Conservation (phyloP, 148 eudicot genomes). For the Tetragonia tetragonoides region DNA sequence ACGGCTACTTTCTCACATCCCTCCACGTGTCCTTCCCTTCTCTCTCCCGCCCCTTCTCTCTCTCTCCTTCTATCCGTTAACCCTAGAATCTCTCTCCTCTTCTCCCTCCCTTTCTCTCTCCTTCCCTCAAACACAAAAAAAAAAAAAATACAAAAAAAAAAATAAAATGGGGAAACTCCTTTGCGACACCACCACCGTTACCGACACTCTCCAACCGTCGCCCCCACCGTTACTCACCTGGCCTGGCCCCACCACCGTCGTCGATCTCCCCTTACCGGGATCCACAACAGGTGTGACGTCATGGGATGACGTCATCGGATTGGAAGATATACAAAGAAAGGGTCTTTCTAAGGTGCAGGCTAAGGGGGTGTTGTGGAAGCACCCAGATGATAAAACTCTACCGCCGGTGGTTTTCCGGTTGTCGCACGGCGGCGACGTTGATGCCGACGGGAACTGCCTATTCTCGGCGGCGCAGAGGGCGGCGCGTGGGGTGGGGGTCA, state of each 20-base stretch:
- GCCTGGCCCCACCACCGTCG: slow-evolving; percentile 46
- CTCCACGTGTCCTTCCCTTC: slow-evolving; percentile 4
- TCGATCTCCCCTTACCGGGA: slow-evolving; percentile 16
- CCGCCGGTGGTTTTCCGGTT: slow-evolving; percentile 56
- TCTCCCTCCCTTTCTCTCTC: slow-evolving; percentile 22
- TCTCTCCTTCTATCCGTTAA: slow-evolving; percentile 51
- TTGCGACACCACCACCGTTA: slow-evolving; percentile 50
- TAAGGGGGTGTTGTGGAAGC: slow-evolving; percentile 82
- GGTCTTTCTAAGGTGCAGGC: slow-evolving; percentile 42
- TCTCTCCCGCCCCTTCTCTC: slow-evolving; percentile 24
- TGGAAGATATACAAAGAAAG: slow-evolving; percentile 59
- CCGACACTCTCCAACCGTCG: slow-evolving; percentile 32
- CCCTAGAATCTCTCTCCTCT: slow-evolving; percentile 39
- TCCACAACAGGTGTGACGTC: slow-evolving; percentile 17
- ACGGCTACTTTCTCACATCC: background rate
- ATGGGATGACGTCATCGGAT: slow-evolving; percentile 70
- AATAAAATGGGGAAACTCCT: slow-evolving; percentile 71
- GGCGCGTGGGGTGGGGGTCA: background rate
- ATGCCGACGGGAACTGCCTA: slow-evolving; percentile 82
- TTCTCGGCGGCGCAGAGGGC: slow-evolving; percentile 68
- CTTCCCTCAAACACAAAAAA: slow-evolving; percentile 7
- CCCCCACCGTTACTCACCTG: slow-evolving; percentile 56
- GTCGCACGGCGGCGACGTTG: slow-evolving; percentile 84
- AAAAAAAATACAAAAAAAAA: background rate
- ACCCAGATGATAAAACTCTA: slow-evolving; percentile 31